Evolutionary conservation across 176 grass and related monocot genomes (phyloP).

Genomic region (Hordeum marinum): DNA sequence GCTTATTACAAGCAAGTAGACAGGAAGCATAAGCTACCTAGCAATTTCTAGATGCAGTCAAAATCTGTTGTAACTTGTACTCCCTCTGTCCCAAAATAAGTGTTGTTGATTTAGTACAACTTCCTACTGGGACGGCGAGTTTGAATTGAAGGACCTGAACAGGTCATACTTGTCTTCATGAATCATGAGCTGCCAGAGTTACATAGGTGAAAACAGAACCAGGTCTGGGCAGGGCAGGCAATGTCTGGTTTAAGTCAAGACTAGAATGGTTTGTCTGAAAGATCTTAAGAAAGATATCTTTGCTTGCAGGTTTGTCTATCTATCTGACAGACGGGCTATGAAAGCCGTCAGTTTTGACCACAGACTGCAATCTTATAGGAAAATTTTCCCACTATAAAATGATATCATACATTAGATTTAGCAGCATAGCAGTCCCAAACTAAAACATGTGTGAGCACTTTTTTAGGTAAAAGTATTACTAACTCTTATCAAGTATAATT

Average conservation of each 20-base stretch:
- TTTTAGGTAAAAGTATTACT: neutral
- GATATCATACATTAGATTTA: neutral
- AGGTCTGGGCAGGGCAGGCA: neutral
- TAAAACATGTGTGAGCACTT: neutral
- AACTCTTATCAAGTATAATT: neutral
- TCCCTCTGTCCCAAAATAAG: no score
- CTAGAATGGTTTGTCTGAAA: neutral
- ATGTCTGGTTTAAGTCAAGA: neutral
- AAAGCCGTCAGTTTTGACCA: neutral
- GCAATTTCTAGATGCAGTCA: neutral
- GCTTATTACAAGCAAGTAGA: neutral
- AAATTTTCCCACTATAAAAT: no score
- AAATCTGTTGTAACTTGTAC: neutral
- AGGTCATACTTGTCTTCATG: neutral
- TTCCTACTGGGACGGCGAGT: no score
- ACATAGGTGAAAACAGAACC: conserved; percentile 1
- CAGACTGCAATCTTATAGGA: neutral
- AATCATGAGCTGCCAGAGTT: neutral
- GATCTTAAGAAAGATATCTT: neutral
- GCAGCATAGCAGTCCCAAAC: neutral
- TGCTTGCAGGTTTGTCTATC: neutral
- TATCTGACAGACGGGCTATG: neutral
- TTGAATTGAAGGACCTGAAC: neutral
- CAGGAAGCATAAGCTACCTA: neutral
- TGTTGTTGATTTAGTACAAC: neutral